Percentiles rank a stretch among this genome's conserved stretches.
Conservation (phyloP, 768 basidiomycete species). For the Chalciporus piperatus region DNA sequence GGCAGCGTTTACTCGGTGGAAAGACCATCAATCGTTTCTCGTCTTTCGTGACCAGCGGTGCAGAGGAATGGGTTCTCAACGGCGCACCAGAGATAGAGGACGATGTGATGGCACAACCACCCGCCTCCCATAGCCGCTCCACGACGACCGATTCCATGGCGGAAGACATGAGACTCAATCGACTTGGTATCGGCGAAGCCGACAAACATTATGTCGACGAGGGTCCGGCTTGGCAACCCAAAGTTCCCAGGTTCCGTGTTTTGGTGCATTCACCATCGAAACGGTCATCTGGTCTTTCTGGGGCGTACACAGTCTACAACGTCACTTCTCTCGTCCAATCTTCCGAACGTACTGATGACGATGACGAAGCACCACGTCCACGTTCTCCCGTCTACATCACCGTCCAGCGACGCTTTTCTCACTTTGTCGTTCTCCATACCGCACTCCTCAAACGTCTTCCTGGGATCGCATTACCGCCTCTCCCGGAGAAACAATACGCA, state of each 20-base stretch:
- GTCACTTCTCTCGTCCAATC: constrained; percentile 54
- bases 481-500: constrained; percentile 84
- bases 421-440: constrained; percentile 77
- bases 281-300: constrained; percentile 59
- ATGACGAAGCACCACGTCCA: constrained; percentile 21
- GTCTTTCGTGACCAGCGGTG: constrained; percentile 81
- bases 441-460: constrained; percentile 67
- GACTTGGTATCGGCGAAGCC: constrained; percentile 50
- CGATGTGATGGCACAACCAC: constrained; percentile 15
- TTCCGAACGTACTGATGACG: constrained; percentile 16
- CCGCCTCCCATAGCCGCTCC: constrained; percentile 27
- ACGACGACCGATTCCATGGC: constrained; percentile 37
- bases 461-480: constrained; percentile 73
- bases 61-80: constrained; percentile 79
- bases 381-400: constrained; percentile 56
- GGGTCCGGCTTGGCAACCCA: constrained; percentile 71
- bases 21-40: constrained; percentile 84
- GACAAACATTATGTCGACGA: constrained; percentile 71
- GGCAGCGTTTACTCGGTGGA: constrained; percentile 69
- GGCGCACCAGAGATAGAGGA: constrained; percentile 43
- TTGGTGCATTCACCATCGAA: constrained; percentile 82
- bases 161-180: constrained; percentile 39
- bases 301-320: constrained; percentile 71
- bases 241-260: constrained; percentile 68
- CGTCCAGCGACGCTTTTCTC: constrained; percentile 80